Evolutionary conservation across 306 rosid species (phyloP).

Genomic region (Ormosia semicastrata): DNA sequence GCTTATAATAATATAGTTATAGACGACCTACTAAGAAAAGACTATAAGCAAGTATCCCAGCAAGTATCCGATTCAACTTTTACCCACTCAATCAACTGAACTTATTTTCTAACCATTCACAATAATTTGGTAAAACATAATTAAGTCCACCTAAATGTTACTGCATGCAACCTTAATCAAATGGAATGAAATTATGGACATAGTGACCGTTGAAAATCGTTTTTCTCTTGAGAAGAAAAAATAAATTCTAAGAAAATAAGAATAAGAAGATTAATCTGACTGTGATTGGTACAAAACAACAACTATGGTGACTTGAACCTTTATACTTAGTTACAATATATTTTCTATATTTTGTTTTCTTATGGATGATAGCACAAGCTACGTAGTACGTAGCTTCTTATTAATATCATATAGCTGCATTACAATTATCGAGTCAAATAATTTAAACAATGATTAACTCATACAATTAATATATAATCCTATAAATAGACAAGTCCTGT

Average conservation of each 20-base stretch:
- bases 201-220: neutral
- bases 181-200: neutral
- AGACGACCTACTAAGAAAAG: too few relatives aligned
- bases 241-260: neutral
- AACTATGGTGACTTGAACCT: neutral
- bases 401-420: neutral
- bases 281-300: neutral
- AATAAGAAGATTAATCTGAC: neutral
- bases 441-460: slow-evolving; percentile 10
- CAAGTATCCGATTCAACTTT: too few relatives aligned
- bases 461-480: neutral
- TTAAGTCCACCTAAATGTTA: neutral
- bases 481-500: neutral
- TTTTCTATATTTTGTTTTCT: neutral
- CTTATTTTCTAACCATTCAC: too few relatives aligned
- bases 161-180: neutral
- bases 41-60: too few relatives aligned
- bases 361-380: neutral
- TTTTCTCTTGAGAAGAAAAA: neutral
- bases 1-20: too few relatives aligned
- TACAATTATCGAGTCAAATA: neutral
- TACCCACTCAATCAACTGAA: too few relatives aligned
- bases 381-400: neutral
- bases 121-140: neutral
- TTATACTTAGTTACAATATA: neutral